Evolutionary conservation across 345 rosid species (phyloP).

Genomic region (Eutrema heterophyllum): DNA sequence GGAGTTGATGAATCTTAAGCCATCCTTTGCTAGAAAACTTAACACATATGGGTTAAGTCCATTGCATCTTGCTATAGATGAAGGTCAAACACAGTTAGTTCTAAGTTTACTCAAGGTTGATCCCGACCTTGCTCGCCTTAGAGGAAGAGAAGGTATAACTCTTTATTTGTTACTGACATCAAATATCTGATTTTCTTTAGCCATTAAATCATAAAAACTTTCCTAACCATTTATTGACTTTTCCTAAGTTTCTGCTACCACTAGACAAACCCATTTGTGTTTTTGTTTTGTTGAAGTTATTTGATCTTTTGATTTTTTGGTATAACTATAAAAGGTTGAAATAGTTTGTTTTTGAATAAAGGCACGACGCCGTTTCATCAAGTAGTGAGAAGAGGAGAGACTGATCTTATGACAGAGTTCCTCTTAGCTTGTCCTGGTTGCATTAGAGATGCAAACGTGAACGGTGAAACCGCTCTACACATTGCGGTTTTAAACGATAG

Average conservation of each 20-base stretch:
- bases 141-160: constrained; percentile 24
- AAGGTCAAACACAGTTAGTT: background rate
- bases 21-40: constrained; percentile 39
- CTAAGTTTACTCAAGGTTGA: constrained; percentile 1
- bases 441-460: constrained; percentile 21
- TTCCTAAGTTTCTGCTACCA: too few species aligned
- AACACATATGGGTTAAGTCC: constrained; percentile 30
- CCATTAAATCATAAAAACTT: background rate
- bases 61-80: constrained; percentile 32
- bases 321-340: background rate
- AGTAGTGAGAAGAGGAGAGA: constrained; percentile 18
- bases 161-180: background rate
- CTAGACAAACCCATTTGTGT: background rate
- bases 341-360: background rate
- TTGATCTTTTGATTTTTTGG: background rate
- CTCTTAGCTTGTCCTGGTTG: constrained; percentile 24
- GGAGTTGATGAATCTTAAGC: constrained; percentile 35
- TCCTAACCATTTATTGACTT: background rate
- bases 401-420: constrained; percentile 22
- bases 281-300: background rate
- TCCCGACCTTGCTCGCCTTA: constrained; percentile 19
- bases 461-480: constrained; percentile 27
- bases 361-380: constrained; percentile 27
- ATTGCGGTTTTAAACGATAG: constrained; percentile 7
- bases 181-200: background rate